Percentiles rank a stretch among this genome's conserved stretches.
phyloP scores from a whole-genome alignment of 495 filamentous ascomycete genomes.

The Jackrogersella multiformis region DNA sequence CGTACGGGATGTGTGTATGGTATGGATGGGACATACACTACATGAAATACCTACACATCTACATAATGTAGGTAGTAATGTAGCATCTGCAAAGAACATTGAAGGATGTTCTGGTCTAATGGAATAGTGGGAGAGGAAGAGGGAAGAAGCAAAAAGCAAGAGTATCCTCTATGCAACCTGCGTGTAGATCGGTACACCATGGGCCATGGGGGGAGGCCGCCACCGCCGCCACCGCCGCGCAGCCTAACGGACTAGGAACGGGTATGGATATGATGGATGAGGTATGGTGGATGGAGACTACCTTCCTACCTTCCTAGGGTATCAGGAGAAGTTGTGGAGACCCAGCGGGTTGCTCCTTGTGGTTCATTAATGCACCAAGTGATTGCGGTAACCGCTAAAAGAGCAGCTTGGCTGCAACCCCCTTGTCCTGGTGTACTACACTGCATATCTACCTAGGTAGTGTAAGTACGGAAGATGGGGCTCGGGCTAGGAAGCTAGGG shows the following conservation, averaged over 20 bases:
- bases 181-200: conserved; percentile 42
- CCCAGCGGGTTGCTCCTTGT: conserved; percentile 40
- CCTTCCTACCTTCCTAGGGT: too few species aligned
- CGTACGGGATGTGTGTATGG: conserved; percentile 13
- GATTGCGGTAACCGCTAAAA: conserved; percentile 44
- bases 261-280: conserved; percentile 12
- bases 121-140: conserved; percentile 2
- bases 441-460: too few species aligned
- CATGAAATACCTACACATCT: too few species aligned
- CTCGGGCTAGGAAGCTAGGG: too few species aligned
- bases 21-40: conserved; percentile 18
- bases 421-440: too few species aligned
- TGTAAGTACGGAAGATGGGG: too few species aligned
- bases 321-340: conserved; percentile 41
- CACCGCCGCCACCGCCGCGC: conserved; percentile 31
- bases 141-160: conserved; percentile 23
- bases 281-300: conserved; percentile 31
- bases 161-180: conserved; percentile 30
- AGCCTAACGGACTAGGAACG: too few species aligned
- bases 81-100: conserved; percentile 36
- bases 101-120: conserved; percentile 26
- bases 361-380: conserved; percentile 43
- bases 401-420: conserved; percentile 28
- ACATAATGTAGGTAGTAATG: too few species aligned
- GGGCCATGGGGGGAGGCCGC: conserved; percentile 27